Evolutionary conservation across 129 eudicot genomes (phyloP).

Genomic region (Escallonia rubra): DNA sequence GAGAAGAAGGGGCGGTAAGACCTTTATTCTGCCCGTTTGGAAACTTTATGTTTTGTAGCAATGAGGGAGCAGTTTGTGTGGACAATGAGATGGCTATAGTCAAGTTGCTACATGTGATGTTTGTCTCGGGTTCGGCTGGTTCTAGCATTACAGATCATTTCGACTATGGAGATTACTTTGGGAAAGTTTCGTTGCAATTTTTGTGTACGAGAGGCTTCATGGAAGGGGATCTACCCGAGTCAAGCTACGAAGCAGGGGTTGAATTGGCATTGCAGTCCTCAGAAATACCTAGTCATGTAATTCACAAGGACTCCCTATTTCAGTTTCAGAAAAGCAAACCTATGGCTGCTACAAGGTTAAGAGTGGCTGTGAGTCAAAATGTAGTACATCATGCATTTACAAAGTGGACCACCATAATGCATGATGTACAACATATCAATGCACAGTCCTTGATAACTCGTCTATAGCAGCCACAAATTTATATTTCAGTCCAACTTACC

Average conservation of each 20-base stretch:
- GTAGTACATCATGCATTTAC: too few species aligned
- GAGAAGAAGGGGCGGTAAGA: constrained; percentile 3
- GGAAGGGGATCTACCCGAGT: constrained; percentile 44
- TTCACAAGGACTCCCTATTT: neutral
- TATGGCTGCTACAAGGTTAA: too few species aligned
- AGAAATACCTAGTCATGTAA: constrained; percentile 44
- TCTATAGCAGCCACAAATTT: too few species aligned
- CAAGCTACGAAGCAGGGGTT: constrained; percentile 77
- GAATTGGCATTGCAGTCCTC: constrained; percentile 56
- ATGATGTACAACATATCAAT: too few species aligned
- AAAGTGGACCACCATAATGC: too few species aligned
- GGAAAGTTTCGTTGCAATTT: constrained; percentile 41
- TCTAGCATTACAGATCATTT: constrained; percentile 67
- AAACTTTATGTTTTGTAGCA: constrained; percentile 67
- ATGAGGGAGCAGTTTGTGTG: constrained; percentile 66
- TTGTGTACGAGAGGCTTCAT: constrained; percentile 32
- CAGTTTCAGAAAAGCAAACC: too few species aligned
- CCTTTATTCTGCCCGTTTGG: constrained; percentile 70
- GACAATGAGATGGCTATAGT: constrained; percentile 50
- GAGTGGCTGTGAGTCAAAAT: too few species aligned
- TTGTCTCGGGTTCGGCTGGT: constrained; percentile 41
- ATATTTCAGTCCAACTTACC: too few species aligned
- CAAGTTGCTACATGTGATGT: constrained; percentile 51
- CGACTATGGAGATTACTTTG: constrained; percentile 49
- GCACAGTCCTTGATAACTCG: too few species aligned